These are phyloP conservation scores for Stropharia rugosoannulata DNA, from an alignment of 768 basidiomycete genomes.

Conservation along the genomic window DNA sequence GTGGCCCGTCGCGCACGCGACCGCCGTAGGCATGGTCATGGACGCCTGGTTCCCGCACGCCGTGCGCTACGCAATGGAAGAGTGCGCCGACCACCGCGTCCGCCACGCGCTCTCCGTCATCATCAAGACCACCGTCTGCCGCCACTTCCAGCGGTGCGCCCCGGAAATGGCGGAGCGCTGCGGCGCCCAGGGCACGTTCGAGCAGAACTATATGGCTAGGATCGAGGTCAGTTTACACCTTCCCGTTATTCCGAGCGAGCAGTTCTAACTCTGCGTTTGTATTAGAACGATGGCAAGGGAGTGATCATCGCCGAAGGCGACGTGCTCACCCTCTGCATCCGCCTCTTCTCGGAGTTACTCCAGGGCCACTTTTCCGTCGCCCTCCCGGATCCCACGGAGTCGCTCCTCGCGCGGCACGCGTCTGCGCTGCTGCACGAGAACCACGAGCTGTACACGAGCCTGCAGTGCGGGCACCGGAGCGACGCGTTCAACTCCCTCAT, in stretches of 20 bases:
- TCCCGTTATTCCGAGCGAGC: constrained; percentile 2
- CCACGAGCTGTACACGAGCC: constrained; percentile 30
- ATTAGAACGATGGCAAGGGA: constrained; percentile 50
- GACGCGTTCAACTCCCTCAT: constrained; percentile 50
- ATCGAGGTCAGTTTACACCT: constrained; percentile 42
- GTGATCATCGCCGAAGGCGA: constrained; percentile 60
- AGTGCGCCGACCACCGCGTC: constrained; percentile 41
- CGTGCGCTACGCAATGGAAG: constrained; percentile 36
- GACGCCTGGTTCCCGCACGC: constrained; percentile 43
- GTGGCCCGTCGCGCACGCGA: constrained; percentile 53
- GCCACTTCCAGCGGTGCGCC: constrained; percentile 51
- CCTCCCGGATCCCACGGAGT: constrained; percentile 47
- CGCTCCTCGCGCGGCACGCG: constrained; percentile 54
- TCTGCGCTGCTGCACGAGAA: constrained; percentile 47
- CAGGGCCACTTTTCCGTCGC: constrained; percentile 51
- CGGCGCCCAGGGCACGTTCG: constrained; percentile 67
- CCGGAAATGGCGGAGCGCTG: constrained; percentile 61
- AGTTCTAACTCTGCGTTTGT: constrained; percentile 11
- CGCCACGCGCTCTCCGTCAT: constrained; percentile 57
- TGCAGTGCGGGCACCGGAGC: constrained; percentile 48
- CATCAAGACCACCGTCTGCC: constrained; percentile 53
- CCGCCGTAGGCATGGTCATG: constrained; percentile 52
- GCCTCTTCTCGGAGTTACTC: constrained; percentile 59
- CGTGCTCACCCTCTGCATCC: constrained; percentile 49
- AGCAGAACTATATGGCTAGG: constrained; percentile 58